phyloP scores from a whole-genome alignment of 1,139 yeast genomes.

The Magnusiomyces magnusii region DNA sequence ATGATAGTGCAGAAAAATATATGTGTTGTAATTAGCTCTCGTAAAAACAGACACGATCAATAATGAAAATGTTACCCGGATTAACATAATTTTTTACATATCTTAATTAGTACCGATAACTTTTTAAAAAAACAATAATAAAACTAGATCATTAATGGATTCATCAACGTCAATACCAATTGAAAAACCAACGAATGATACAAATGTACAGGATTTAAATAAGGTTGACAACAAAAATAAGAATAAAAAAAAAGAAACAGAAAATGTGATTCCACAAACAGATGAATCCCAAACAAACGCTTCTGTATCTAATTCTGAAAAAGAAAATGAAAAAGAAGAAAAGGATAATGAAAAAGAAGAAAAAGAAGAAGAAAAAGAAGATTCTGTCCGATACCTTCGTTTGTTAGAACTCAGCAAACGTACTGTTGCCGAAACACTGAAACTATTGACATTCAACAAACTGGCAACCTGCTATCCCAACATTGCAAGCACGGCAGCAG shows the following conservation, averaged over 20 bases:
- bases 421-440: slow-evolving; percentile 62
- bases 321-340: background rate
- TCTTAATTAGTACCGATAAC: too few species aligned
- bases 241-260: too few species aligned
- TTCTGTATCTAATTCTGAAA: too few species aligned
- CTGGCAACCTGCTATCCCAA: slow-evolving; percentile 61
- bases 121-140: too few species aligned
- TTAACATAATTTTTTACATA: too few species aligned
- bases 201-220: too few species aligned
- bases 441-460: slow-evolving; percentile 52
- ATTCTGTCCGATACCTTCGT: slow-evolving; percentile 43
- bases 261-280: too few species aligned
- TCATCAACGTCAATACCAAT: too few species aligned
- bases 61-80: background rate
- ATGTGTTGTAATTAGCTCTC: background rate
- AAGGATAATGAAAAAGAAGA: background rate
- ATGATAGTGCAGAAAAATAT: background rate
- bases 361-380: background rate
- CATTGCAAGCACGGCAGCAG: slow-evolving; percentile 44
- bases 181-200: too few species aligned
- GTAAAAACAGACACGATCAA: background rate
- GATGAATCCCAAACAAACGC: too few species aligned
- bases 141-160: too few species aligned
- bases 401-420: slow-evolving; percentile 51
- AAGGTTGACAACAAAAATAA: too few species aligned